A percentile compares a stretch with the other conserved stretches of the same genome.
These are phyloP conservation scores for Paramecium primaurelia DNA, from an alignment of 73 alveolate species.

Conservation along the genomic window DNA sequence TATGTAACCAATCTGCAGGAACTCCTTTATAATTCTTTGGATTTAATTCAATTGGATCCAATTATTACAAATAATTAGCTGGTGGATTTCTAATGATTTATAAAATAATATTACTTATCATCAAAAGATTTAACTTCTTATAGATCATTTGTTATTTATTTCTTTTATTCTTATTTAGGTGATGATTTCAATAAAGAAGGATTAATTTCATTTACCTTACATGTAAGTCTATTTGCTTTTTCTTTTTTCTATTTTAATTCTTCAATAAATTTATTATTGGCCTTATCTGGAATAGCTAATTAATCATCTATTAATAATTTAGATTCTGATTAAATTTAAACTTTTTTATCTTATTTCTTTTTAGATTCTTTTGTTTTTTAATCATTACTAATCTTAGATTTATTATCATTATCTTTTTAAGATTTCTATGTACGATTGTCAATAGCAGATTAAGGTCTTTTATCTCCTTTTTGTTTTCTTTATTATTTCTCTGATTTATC, in stretches of 20 bases:
- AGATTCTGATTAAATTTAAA: constrained; percentile 10
- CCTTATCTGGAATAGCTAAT: constrained; percentile 46
- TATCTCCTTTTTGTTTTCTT: background rate
- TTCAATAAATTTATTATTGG: constrained; percentile 4
- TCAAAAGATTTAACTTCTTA: constrained; percentile 21
- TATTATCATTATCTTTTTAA: background rate
- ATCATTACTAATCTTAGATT: background rate
- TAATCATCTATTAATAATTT: constrained; percentile 12
- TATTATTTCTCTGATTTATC: background rate
- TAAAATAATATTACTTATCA: background rate
- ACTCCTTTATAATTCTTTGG: constrained; percentile 61
- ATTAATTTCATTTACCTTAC: constrained; percentile 51
- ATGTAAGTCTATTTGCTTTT: constrained; percentile 39
- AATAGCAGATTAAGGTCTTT: constrained; percentile 41
- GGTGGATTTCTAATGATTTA: constrained; percentile 45
- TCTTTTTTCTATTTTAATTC: constrained; percentile 33
- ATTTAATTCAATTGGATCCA: constrained; percentile 53
- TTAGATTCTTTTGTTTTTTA: background rate
- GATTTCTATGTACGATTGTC: background rate
- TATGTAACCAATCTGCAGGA: constrained; percentile 61
- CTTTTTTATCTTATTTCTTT: constrained; percentile 9
- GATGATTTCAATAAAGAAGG: constrained; percentile 1
- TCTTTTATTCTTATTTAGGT: background rate
- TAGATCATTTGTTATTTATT: background rate
- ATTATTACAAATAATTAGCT: constrained; percentile 23